Evolutionary conservation across 1,139 yeast genomes (phyloP), one percentile per base, ranked within the genome.

Genomic region (Blastobotrys proliferans): DNA sequence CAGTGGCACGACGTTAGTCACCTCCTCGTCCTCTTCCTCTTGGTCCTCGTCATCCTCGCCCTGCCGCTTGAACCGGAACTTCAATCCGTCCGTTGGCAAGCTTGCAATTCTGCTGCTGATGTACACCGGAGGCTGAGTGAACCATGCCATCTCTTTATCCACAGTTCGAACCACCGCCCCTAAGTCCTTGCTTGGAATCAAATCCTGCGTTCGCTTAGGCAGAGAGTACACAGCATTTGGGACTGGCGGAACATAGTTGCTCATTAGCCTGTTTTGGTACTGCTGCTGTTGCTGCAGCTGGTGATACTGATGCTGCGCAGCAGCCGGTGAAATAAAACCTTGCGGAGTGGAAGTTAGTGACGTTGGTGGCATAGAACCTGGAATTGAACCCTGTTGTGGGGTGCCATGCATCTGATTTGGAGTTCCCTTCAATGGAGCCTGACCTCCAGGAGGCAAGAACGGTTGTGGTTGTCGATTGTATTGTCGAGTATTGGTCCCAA

Each of bases 51-150:
- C 46, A 32, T 43, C 51, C 13, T 31, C 45, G 2, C 38, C 49
- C 11, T 36, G 40, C 19, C 35, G 17, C 19, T 37, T 37, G 34
- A 37, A 28, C 19, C 24, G 25, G 35, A 40, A 44, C 47, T 24
- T 35, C 38, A 29, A 21, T 31, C 40, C 32, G 38, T 31, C 31
- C 18, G 36, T 22, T n/a, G 55, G 47, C 16, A n/a, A n/a, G n/a
- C n/a, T n/a, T n/a, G 48, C 56, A 29, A 80, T 64, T 48, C 83
- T 69, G 54, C 74, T 77, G 1, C 75, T 65, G 14, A 81, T 64
- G 41, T 73, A 68, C 8, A 82, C 67, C 10, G 95, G 94, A 6
- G 95, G 88, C 2, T 92, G 78, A 49, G 86, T 74, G 63, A 81
- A 86, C 90, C 95, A 88, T 17, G 85, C 65, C 31, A 83, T 67